Base-by-base conservation (phyloP, 1,139 yeast genomes). In the Casaregolazyma suthepensis region DNA sequence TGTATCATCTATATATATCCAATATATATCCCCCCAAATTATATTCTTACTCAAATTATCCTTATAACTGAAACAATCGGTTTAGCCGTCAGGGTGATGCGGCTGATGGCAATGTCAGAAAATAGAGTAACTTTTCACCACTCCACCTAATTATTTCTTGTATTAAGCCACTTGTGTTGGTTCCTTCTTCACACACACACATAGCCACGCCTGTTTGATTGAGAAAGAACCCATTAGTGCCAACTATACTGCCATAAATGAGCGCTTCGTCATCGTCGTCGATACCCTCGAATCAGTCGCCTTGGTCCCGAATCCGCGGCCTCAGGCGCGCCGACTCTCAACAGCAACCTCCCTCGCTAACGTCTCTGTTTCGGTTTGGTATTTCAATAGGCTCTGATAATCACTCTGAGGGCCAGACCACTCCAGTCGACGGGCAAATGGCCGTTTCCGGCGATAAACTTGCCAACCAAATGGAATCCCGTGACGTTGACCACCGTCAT, bases 341-440 rank as follows among this genome's bases (percentile, higher is more conserved):
- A 22, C 31, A 23, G 13, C 47, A 29, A 18, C 50, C 37, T 20
- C 50, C 50, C n/a, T 38, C 45, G 15, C 40, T 47, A 17, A 22
- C 45, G 37, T 22, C 45, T 23, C 15, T 47, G 18, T 38, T 47
- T 13, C 44, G 50, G 1, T 35, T 35, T 15, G 45, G 45, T 22
- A 22, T 43, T 6, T n/a, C 45, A 37, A 22, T 29, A 29, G 44
- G 38, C 50, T 38, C 37, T 29, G 45, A 31, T n/a, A 35, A 35
- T 18, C 1, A 15, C 4, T 7, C 20, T 7, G 50, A 47, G 7
- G 50, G 42, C 20, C 50, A 47, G 12, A 38, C 19, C 22, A 47
- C 50, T 9, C 50, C 50, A 35, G 37, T 20, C n/a, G 50, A 47
- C 45, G 50, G 42, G 15, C 50, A 47, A 9, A 43, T 31, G 17